Evolutionary conservation across 2,329 filamentous ascomycete genomes (phyloP), one percentile per base, ranked within the genome.

Genomic region (Paramyrothecium sp.): DNA sequence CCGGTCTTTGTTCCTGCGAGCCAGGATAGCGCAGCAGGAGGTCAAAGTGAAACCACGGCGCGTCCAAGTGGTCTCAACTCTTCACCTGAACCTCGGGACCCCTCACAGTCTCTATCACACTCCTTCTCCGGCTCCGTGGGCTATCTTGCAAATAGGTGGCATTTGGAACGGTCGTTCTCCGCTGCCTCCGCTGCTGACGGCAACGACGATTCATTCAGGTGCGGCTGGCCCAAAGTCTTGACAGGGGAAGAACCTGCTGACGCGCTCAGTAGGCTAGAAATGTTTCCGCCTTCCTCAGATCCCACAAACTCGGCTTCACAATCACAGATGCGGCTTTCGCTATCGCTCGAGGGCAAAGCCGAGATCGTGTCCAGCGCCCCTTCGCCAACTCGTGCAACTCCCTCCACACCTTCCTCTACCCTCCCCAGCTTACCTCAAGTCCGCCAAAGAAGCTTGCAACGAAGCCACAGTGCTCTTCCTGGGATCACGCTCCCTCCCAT

Each of bases 341-440:
- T 95, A 67, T 95, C 91, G 19, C 82, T 93, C 33, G 92, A 97
- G 68, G 94, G 94, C 63, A 94, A 93, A 69, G 94, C 94, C n/a
- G 89, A 94, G 66, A 81, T 97, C 54, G 85, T 93, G 21, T 86
- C 89, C 55, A 82, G 88, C 60, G 85, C 89, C 61, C 80, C 82
- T 30, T 89, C 89, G 3, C 89, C 90, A 56, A 63, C 88, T 86
- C 54, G 67, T 67, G 54, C 69, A 84, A 81, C 58, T 79, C 67
- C 67, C 53, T 81, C 65, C 74, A 76, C 65, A 77, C 63, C 81
- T 76, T 58, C 80, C 72, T 59, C 80, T 76, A 66, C 76, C 69
- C 62, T 79, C 71, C 56, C 82, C 34, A 76, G 75, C 16, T 73
- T 84, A 19, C 76, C 78, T 20, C 75, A 78, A 19, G 72, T 81